phyloP scores from a whole-genome alignment of 164 flowering plant species.

The Magnolia sinica region DNA sequence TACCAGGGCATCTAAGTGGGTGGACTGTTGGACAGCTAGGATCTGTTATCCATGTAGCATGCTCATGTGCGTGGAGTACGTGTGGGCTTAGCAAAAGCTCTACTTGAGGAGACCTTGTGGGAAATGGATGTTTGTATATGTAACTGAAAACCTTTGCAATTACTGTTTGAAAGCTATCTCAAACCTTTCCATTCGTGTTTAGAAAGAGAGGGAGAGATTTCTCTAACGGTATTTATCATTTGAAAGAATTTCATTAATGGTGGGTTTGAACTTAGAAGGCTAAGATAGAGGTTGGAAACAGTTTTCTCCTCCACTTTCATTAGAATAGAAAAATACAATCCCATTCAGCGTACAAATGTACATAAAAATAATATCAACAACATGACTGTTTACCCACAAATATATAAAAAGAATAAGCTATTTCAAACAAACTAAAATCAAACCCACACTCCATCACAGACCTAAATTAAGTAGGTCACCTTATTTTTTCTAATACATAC shows the following conservation, averaged over 20 bases:
- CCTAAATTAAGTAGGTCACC: slow-evolving; percentile 2
- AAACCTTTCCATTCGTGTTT: slow-evolving; percentile 30
- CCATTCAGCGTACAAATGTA: background rate
- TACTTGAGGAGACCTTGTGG: slow-evolving; percentile 19
- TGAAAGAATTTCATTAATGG: background rate
- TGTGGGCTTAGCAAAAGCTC: background rate
- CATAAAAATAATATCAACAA: slow-evolving; percentile 5
- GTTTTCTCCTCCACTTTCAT: background rate
- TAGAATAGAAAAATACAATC: background rate
- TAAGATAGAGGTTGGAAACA: slow-evolving; percentile 2
- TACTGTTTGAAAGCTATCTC: slow-evolving; percentile 33
- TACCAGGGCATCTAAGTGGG: no score
- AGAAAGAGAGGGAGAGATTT: background rate
- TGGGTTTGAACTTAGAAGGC: background rate
- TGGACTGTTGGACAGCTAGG: no score
- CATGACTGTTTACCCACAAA: slow-evolving; percentile 11
- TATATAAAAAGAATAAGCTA: background rate
- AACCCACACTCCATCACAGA: slow-evolving; percentile 7
- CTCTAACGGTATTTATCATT: background rate
- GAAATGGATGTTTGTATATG: slow-evolving; percentile 29
- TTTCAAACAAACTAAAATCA: background rate
- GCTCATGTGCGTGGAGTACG: background rate
- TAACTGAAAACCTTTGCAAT: slow-evolving; percentile 31
- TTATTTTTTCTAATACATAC: background rate
- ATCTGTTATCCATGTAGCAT: no score